Evolutionary conservation across 352 stramenopile genomes (phyloP), one percentile per base, ranked within the genome.

Genomic region (Phytophthora tentaculata): DNA sequence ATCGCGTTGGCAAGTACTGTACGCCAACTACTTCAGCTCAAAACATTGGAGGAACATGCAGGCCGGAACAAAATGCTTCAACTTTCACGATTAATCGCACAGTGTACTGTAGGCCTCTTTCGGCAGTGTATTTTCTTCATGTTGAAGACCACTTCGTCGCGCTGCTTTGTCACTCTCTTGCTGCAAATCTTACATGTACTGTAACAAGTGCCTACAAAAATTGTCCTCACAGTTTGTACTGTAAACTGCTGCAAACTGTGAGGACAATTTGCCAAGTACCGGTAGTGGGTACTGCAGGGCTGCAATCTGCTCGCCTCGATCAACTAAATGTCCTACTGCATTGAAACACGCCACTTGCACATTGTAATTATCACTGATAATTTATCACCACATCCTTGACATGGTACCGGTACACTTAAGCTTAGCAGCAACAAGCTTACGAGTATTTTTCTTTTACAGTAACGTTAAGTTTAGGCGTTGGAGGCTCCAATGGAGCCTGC

Each of bases 171-270:
- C 41, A n/a, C 13, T 56, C 43, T 32, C 22, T 64, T 69, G 61
- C 61, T 57, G 54, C 61, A 69, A 64, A 69, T 64, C 61, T 48
- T 51, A n/a, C n/a, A n/a, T n/a, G n/a, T n/a, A n/a, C n/a, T n/a
- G n/a, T n/a, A 10, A 56, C 51, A 35, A 53, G 28, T 52, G 29
- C 44, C 12, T 24, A 7, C 24, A 61, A 20, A 43, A 9, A 2
- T 43, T n/a, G 35, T n/a, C n/a, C n/a, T n/a, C n/a, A n/a, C n/a
- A n/a, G n/a, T n/a, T n/a, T n/a, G n/a, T n/a, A n/a, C n/a, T n/a
- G n/a, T n/a, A n/a, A n/a, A 2, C 5, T n/a, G 35, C 1, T 43
- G 32, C 32, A 39, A 16, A 14, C 32, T 14, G 10, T 39, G 10
- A 39, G 8, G 3, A 32, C 26, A 32, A n/a, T n/a, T n/a, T n/a